Base-by-base conservation (phyloP, 768 basidiomycete genomes). In the Termitomyces bulborhizus region DNA sequence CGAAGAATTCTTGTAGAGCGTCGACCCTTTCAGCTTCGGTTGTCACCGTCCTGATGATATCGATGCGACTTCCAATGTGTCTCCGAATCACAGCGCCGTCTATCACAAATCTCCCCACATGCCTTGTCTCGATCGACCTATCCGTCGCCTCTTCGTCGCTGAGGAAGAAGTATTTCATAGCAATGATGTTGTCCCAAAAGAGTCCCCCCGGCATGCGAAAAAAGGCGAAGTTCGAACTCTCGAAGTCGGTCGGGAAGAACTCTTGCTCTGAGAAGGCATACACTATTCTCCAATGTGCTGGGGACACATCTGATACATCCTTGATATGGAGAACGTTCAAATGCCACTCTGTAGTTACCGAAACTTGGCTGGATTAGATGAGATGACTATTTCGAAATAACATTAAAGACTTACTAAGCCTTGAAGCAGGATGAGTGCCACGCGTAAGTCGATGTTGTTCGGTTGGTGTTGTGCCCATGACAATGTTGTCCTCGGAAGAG, bases 1-100 rank as follows among this genome's bases (percentile, higher is more conserved):
- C 57, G 18, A 60, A 60, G 9, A 60, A 49, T 36, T 57, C 56
- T 41, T 32, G 51, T 29, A 60, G 57, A 21, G 46, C 54, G 32
- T 49, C 40, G 6, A 32, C 39, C 46, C 56, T 55, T 32, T 53
- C 59, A 18, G 31, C 31, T 34, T 57, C 56, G 21, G 53, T 57
- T 0, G 41, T 34, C 16, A 57, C 29, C 18, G 46, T 60, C 37
- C 42, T 49, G 18, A 60, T 9, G 16, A 56, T 46, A 31, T 53
- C 51, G 13, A 37, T 44, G 15, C 34, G 48, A 31, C 27, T 49
- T 21, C 59, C 59, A 29, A 50, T 45, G 32, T 57, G 53, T 36
- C 50, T 54, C 42, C 57, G 50, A n/a, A 53, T 42, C 26, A 53
- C 45, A 52, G 40, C 48, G 24, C 54, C 59, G 12, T 53, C 54